Conservation (phyloP, 495 filamentous ascomycete genomes). For the Tuber indicum region DNA sequence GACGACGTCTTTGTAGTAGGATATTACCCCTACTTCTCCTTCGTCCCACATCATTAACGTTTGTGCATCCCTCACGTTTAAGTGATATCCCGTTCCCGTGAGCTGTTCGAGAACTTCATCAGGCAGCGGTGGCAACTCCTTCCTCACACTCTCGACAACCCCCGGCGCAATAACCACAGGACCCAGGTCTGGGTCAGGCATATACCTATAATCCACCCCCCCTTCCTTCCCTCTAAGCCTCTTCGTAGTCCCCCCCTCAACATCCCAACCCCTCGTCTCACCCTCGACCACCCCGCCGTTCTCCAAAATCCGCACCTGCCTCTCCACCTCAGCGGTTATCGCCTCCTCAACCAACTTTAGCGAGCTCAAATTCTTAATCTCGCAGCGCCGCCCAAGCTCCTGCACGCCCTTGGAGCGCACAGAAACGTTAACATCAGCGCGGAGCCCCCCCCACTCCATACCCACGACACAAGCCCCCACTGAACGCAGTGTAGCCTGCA, state of each 20-base stretch:
- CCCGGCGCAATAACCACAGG: constrained; percentile 69
- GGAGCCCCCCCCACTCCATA: constrained; percentile 86
- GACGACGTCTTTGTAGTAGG: constrained; percentile 69
- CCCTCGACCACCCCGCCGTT: constrained; percentile 69
- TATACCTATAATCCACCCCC: constrained; percentile 95
- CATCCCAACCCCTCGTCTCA: constrained; percentile 89
- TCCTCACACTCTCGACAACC: constrained; percentile 56
- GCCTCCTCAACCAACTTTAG: constrained; percentile 94
- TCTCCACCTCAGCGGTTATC: constrained; percentile 78
- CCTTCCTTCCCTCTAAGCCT: constrained; percentile 87
- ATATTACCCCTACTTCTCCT: constrained; percentile 59
- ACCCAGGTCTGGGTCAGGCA: constrained; percentile 90
- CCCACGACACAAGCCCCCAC: constrained; percentile 77
- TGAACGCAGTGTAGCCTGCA: constrained; percentile 72
- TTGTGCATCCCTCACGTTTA: constrained; percentile 80
- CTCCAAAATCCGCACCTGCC: constrained; percentile 77
- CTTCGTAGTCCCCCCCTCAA: constrained; percentile 67
- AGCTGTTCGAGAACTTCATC: constrained; percentile 61
- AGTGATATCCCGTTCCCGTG: constrained; percentile 50
- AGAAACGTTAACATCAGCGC: constrained; percentile 94
- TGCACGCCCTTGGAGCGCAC: constrained; percentile 56
- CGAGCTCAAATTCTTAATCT: constrained; percentile 96
- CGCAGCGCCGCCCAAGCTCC: constrained; percentile 73
- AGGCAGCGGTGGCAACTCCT: constrained; percentile 59
- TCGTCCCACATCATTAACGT: constrained; percentile 71